Percentiles rank a stretch among this genome's conserved stretches.
Conservation (phyloP, 306 rosid species). For the Vicia sativa region DNA sequence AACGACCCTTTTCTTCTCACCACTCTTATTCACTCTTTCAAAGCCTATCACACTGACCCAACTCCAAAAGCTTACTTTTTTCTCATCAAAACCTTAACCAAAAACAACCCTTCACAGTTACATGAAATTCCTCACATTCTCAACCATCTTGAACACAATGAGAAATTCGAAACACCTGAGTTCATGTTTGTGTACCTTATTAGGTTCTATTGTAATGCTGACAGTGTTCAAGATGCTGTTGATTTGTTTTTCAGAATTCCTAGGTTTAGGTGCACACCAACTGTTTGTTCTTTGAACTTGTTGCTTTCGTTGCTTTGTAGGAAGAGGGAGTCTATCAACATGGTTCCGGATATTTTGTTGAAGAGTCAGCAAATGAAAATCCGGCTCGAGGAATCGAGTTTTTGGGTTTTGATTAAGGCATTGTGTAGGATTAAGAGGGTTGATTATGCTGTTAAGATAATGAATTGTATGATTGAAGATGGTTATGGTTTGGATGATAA, state of each 20-base stretch:
- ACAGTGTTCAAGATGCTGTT: too few relatives aligned
- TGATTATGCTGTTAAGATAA: conserved; percentile 63
- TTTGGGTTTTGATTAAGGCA: conserved; percentile 57
- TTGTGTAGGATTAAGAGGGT: conserved; percentile 61
- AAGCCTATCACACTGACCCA: conserved; percentile 57
- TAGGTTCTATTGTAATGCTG: too few relatives aligned
- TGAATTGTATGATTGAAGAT: too few relatives aligned
- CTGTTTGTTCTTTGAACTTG: too few relatives aligned
- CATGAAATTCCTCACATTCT: too few relatives aligned
- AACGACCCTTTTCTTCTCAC: conserved; percentile 59
- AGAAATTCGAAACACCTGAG: too few relatives aligned
- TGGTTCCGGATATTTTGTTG: conserved; percentile 71
- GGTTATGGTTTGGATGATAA: too few relatives aligned
- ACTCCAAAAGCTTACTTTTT: conserved; percentile 70
- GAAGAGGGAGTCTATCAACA: conserved; percentile 48
- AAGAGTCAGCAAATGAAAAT: conserved; percentile 62
- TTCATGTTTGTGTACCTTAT: too few relatives aligned
- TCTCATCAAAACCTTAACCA: conserved; percentile 57
- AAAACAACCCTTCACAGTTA: conserved; percentile 41
- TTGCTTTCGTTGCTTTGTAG: conserved; percentile 64
- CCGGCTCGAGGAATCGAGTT: conserved; percentile 68
- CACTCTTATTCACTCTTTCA: conserved; percentile 60
- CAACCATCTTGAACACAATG: too few relatives aligned
- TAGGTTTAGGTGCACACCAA: too few relatives aligned
- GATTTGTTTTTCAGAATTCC: too few relatives aligned